Evolutionary conservation across 345 rosid genomes (phyloP), one percentile per base, ranked within the genome.

Genomic region (Boechera retrofracta): DNA sequence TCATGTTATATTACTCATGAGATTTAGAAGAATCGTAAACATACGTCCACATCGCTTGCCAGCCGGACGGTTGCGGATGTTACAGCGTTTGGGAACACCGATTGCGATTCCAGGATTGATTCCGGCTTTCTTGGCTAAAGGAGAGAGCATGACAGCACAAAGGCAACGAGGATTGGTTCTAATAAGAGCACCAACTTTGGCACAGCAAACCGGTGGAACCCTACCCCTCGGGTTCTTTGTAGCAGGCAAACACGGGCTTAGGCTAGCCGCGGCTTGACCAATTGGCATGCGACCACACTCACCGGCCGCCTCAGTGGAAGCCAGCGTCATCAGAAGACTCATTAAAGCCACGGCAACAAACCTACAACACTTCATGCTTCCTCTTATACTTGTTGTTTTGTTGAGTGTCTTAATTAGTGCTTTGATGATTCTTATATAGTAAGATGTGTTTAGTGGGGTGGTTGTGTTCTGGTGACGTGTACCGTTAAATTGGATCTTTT

Each of bases 41-140:
- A 78, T 86, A 91, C 98, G 86, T 79, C 97, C 97, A 77, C 97
- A 93, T 77, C 91, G 83, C 71, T 89, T 93, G 56, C 97, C 97
- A 28, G 70, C 82, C 0, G 83, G 85, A 65, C 98, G 84, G 74
- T 89, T 89, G 76, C 74, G 81, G 45, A 93, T 89, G 82, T 85
- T 87, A 89, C 98, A 93, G 21, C 96, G 84, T 76, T 91, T 91
- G 0, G 98, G 98, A 52, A 93, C 81, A 18, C 86, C 71, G 72
- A 93, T 84, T 11, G 96, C 98, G 64, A 85, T 72, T n/a, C 82
- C 92, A 10, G 92, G 96, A 42, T 79, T 89, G 75, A 93, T 88
- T 56, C 97, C 92, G 0, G 94, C 92, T 18, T 82, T 83, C 84
- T 86, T 91, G 11, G 98, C 91, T 82, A 87, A 47, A 32, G 97